Conservation (phyloP, 768 basidiomycete species). For the Cyclocybe aegerita region DNA sequence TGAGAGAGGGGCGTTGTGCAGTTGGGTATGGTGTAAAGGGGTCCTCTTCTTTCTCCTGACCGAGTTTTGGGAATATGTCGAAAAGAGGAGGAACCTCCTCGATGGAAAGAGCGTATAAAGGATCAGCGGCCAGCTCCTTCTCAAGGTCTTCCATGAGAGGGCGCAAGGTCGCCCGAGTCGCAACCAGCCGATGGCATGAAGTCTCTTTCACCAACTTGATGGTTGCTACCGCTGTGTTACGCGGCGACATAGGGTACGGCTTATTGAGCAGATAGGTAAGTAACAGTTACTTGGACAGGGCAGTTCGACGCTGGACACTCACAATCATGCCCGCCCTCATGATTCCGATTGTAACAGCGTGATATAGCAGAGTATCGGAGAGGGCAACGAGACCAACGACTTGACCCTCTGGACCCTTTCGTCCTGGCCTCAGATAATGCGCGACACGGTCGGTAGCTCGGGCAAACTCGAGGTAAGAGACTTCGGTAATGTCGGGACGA, state of each 20-base stretch:
- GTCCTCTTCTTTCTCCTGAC: slow-evolving; percentile 27
- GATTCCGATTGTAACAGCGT: slow-evolving; percentile 37
- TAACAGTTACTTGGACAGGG: too few relatives aligned
- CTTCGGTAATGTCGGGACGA: slow-evolving; percentile 17
- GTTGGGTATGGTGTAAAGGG: slow-evolving; percentile 29
- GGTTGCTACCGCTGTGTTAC: slow-evolving; percentile 33
- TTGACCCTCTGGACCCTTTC: slow-evolving; percentile 27
- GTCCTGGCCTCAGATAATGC: slow-evolving; percentile 33
- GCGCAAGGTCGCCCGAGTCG: slow-evolving; percentile 26
- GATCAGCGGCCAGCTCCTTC: slow-evolving; percentile 15
- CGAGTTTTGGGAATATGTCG: slow-evolving; percentile 40
- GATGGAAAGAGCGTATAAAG: slow-evolving; percentile 21
- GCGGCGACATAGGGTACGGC: slow-evolving; percentile 43
- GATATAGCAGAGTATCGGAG: slow-evolving; percentile 37
- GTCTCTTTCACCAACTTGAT: slow-evolving; percentile 34
- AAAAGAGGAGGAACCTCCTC: slow-evolving; percentile 31
- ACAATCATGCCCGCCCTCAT: slow-evolving; percentile 36
- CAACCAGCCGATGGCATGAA: slow-evolving; percentile 35
- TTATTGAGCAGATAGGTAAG: slow-evolving; percentile 6
- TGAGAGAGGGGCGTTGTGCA: slow-evolving; percentile 10
- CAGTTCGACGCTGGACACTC: slow-evolving; percentile 5
- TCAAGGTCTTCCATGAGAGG: slow-evolving; percentile 27
- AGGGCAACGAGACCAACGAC: slow-evolving; percentile 37
- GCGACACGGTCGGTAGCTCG: slow-evolving; percentile 44
- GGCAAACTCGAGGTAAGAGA: slow-evolving; percentile 43